Evolutionary conservation across 306 rosid species (phyloP), one percentile per base, ranked within the genome.

Genomic region (Quercus rubra): DNA sequence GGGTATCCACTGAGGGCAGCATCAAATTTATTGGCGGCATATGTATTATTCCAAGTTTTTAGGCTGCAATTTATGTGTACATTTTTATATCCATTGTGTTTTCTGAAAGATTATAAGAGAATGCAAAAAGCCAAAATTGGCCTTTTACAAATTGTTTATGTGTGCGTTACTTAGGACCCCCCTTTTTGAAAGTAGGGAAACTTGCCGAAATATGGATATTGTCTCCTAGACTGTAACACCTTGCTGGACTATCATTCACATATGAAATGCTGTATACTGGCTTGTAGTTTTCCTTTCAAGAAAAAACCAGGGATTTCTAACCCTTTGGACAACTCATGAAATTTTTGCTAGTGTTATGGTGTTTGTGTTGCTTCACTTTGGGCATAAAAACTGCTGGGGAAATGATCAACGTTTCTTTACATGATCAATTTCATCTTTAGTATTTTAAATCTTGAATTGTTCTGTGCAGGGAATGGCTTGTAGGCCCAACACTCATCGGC

Each of bases 401-500:
- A 30, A 35, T 19, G 46, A 18, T 19, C 14, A 19, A n/a, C 1
- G 17, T 4, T 35, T n/a, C 11, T 68, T 19, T 68, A 33, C 54
- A 19, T 19, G 27, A n/a, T 70, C 33, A 1, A 41, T 74, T 70
- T 77, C 70, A 35, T 38, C 43, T 21, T 51, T 17, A 31, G 64
- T 41, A 31, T 74, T 74, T 80, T 54, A 78, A 78, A 23, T 69
- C 55, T 74, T 78, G 20, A 54, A 46, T 64, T 69, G 31, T 75
- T 76, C 74, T 76, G 14, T 80, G 76, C 88, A 96, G 99, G 98
- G 96, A 89, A 96, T 96, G 99, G 94, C 98, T 28, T 93, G 99
- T 81, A 92, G 99, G 76, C 98, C 98, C 8, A 96, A 96, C 80
- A 96, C 97, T 18, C 99, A 96, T 74, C 84, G 98, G 25, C 98